These are phyloP conservation scores for Leishmania guyanensis DNA, from an alignment of 208 protist genomes.

Conservation along the genomic window DNA sequence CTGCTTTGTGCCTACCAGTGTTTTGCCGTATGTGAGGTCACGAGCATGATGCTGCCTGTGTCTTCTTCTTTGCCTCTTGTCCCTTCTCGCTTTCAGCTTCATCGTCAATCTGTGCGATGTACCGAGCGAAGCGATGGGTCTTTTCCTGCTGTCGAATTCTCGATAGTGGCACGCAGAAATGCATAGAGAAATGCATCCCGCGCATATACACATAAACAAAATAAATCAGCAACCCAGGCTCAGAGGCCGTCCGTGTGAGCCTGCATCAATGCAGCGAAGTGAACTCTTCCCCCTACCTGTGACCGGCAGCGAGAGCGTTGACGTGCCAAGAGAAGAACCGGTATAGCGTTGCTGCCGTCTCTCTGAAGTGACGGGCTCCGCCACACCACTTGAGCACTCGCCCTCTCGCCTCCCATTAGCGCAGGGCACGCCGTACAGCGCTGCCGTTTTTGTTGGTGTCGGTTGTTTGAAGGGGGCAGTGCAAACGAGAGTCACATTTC, in stretches of 20 bases:
- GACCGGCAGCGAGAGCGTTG: not conserved
- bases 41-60: not conserved
- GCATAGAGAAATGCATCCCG: not conserved
- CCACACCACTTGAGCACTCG: not conserved
- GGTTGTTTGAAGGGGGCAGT: not conserved
- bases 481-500: not conserved
- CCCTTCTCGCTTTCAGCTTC: not conserved
- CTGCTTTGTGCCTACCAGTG: not conserved
- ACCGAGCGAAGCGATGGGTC: not conserved
- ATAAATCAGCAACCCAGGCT: not conserved
- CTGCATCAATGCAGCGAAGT: not conserved
- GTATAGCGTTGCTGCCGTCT: not conserved
- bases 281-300: not conserved
- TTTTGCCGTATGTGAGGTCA: not conserved
- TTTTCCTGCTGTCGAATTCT: not conserved
- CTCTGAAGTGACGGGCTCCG: not conserved
- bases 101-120: not conserved
- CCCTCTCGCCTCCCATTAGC: not conserved
- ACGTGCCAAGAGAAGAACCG: not conserved
- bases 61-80: not conserved
- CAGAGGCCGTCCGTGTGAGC: not conserved
- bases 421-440: not conserved
- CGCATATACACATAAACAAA: not conserved
- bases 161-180: not conserved
- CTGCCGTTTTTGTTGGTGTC: not conserved